Percentiles rank a stretch among this genome's conserved stretches.
phyloP scores from a whole-genome alignment of 2,329 filamentous ascomycete species.

The Microcyclospora tardicrescens region DNA sequence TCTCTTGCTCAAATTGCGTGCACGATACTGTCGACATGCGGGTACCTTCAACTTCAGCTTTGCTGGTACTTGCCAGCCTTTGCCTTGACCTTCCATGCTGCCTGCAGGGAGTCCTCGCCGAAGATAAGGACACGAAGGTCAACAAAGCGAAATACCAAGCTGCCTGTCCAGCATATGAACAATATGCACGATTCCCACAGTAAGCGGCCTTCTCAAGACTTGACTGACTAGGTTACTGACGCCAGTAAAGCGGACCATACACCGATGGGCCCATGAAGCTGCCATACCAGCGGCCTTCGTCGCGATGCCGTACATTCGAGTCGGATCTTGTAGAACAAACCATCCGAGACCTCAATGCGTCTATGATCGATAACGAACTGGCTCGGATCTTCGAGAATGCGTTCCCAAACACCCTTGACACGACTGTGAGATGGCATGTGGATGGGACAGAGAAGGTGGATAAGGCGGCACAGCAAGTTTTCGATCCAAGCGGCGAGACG shows the following conservation, averaged over 20 bases:
- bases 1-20: no score
- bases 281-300: constrained; percentile 73
- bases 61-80: constrained; percentile 18
- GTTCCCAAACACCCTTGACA: constrained; percentile 84
- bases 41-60: constrained; percentile 13
- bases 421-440: constrained; percentile 77
- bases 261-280: constrained; percentile 68
- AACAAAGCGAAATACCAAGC: constrained; percentile 21
- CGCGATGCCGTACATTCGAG: constrained; percentile 75
- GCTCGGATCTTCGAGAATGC: constrained; percentile 90
- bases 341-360: constrained; percentile 66
- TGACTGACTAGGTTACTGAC: constrained; percentile 5
- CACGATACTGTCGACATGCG: constrained; percentile 10
- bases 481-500: constrained; percentile 32
- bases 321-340: constrained; percentile 79
- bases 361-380: constrained; percentile 73
- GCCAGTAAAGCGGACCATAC: constrained; percentile 50
- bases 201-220: constrained; percentile 9
- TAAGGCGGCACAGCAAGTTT: constrained; percentile 22
- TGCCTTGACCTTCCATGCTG: constrained; percentile 14
- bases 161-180: constrained; percentile 27
- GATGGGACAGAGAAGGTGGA: constrained; percentile 41
- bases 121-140: constrained; percentile 12
- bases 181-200: constrained; percentile 26
- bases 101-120: constrained; percentile 3